These are phyloP conservation scores for Saturnispora saitoi DNA, from an alignment of 805 yeast species.

Conservation along the genomic window DNA sequence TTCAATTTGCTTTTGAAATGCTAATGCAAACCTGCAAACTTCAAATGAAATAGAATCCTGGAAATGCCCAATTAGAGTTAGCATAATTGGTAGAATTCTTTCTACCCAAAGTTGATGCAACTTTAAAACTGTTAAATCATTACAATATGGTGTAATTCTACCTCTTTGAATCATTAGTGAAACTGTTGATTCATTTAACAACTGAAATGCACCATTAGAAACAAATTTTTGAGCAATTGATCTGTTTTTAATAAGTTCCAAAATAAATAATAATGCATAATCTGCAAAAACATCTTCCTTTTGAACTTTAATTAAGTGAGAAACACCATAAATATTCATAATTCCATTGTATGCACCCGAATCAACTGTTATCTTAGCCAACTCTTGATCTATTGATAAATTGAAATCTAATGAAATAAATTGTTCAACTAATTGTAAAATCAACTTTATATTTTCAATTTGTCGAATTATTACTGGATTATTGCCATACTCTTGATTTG, in stretches of 20 bases:
- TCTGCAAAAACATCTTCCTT: conserved; percentile 68
- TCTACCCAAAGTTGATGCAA: conserved; percentile 79
- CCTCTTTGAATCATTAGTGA: conserved; percentile 63
- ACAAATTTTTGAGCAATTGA: conserved; percentile 60
- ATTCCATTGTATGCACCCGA: conserved; percentile 56
- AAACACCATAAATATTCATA: conserved; percentile 56
- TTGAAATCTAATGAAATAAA: conserved; percentile 44
- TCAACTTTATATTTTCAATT: conserved; percentile 55
- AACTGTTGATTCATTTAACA: conserved; percentile 65
- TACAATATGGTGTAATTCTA: conserved; percentile 39
- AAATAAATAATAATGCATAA: conserved; percentile 54
- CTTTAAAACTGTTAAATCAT: conserved; percentile 17
- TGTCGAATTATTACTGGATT: conserved; percentile 36
- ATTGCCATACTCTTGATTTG: conserved; percentile 28
- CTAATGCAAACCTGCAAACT: conserved; percentile 48
- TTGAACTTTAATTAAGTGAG: conserved; percentile 51
- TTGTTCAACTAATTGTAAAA: conserved; percentile 56
- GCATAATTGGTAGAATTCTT: conserved; percentile 63
- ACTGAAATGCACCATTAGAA: conserved; percentile 54
- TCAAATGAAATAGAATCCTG: conserved; percentile 61
- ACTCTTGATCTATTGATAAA: conserved; percentile 35
- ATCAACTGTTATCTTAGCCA: conserved; percentile 46
- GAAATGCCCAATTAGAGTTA: conserved; percentile 50
- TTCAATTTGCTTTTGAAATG: conserved; percentile 59
- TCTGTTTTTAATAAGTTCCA: conserved; percentile 56